Conservation (phyloP, 176 grass and related monocot genomes). For the Elymus sibiricus region DNA sequence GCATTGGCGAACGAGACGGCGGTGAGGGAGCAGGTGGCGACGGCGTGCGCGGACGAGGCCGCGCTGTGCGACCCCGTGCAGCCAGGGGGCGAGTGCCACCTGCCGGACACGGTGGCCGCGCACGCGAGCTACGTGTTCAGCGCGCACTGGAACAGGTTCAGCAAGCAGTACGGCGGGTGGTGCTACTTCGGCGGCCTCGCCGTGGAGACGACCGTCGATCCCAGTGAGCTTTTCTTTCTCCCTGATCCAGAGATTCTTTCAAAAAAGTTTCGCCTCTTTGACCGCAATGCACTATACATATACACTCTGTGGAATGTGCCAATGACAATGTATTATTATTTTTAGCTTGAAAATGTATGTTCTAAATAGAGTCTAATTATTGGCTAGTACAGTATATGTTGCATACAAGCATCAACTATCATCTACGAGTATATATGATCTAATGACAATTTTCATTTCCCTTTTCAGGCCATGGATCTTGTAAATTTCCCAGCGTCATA, state of each 20-base stretch:
- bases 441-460: background rate
- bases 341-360: too few species aligned
- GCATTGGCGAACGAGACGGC: conserved; percentile 23
- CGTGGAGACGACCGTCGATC: conserved; percentile 48
- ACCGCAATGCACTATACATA: background rate
- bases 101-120: conserved; percentile 23
- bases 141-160: conserved; percentile 67
- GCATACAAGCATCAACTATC: background rate
- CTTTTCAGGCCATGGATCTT: conserved; percentile 30
- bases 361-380: too few species aligned
- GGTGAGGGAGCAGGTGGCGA: conserved; percentile 21
- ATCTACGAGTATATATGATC: background rate
- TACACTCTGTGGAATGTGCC: background rate
- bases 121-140: conserved; percentile 63
- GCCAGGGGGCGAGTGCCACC: conserved; percentile 31
- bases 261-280: background rate
- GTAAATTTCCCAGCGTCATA: conserved; percentile 15
- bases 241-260: background rate
- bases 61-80: conserved; percentile 36
- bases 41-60: conserved; percentile 38
- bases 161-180: conserved; percentile 42
- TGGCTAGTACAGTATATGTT: too few species aligned
- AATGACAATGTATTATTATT: background rate
- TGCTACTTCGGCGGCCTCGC: conserved; percentile 67
- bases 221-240: conserved; percentile 32